Evolutionary conservation across 257 asterid species (phyloP), one percentile per base, ranked within the genome.

Genomic region (Solanum sejunctum): DNA sequence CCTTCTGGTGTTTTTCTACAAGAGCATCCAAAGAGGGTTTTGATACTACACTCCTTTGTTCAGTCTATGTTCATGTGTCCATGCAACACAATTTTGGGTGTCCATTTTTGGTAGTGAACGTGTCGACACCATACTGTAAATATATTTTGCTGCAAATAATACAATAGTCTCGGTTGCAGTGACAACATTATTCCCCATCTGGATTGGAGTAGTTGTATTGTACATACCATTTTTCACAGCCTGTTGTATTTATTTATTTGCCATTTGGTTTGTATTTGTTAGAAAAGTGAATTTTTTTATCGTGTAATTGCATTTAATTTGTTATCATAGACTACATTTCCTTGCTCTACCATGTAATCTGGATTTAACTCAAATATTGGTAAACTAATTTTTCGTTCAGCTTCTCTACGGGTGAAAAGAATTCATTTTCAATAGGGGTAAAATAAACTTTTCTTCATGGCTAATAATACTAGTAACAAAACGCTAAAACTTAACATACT

Each of bases 91-190:
- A 80, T 49, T 67, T 66, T 83, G 72, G 82, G 82, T 51, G 88
- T 26, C 78, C 92, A 89, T 73, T 92, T 92, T 91, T 91, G 97
- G 84, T 85, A 86, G 90, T 80, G 56, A 77, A 54, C 26, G 64
- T 45, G 51, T 64, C 51, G 54, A 32, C 12, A 49, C 51, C 61
- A 71, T 56, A 12, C 80, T 66, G 85, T 67, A 83, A 83, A 83
- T 83, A 66, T 51, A 36, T 23, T 71, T 61, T 78, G 49, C n/a
- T 72, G 56, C 20, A 72, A 16, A 51, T 77, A 16, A 52, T 23
- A 77, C 61, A 75, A 1, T 0, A 52, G 49, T 77, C 15, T 52
- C 52, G 64, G 82, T 28, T 26, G 61, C 63, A 77, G 26, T 70
- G 79, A 3, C 12, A 23, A 51, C 82, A 77, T 23, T 47, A 5